A percentile compares a stretch with the other conserved stretches of the same genome.
These are phyloP conservation scores for Fusarium sp. DNA, from an alignment of 2,329 filamentous ascomycete species.

Conservation along the genomic window DNA sequence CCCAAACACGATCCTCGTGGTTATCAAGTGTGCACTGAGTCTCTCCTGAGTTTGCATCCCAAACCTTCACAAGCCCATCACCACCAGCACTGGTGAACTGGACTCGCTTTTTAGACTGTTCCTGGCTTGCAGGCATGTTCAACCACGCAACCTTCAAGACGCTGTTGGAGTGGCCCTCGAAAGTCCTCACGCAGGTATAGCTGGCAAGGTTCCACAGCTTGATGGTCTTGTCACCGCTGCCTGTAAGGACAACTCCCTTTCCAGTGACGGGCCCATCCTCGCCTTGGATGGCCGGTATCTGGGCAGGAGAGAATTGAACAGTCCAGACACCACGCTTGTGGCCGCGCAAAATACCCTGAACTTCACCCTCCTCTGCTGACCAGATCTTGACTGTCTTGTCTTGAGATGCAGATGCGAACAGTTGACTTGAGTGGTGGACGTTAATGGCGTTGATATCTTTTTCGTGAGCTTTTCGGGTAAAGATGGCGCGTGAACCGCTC, in stretches of 20 bases:
- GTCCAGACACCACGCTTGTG: slow-evolving; percentile 97
- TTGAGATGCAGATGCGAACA: slow-evolving; percentile 96
- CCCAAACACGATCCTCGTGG: slow-evolving; percentile 96
- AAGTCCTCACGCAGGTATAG: slow-evolving; percentile 91
- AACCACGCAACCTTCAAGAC: slow-evolving; percentile 95
- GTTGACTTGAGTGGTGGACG: slow-evolving; percentile 75
- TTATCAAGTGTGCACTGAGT: slow-evolving; percentile 92
- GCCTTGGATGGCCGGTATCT: slow-evolving; percentile 78
- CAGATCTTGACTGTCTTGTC: slow-evolving; percentile 98
- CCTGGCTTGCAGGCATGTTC: slow-evolving; percentile 60
- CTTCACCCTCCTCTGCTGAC: slow-evolving; percentile 89
- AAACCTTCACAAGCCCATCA: slow-evolving; percentile 95
- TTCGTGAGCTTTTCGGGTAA: slow-evolving; percentile 95
- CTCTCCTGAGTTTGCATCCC: slow-evolving; percentile 89
- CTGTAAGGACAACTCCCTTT: slow-evolving; percentile 87
- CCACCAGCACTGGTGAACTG: slow-evolving; percentile 89
- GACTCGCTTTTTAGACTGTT: slow-evolving; percentile 68
- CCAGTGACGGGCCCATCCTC: slow-evolving; percentile 78
- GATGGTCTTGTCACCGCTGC: slow-evolving; percentile 94
- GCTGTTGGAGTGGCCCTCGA: slow-evolving; percentile 96
- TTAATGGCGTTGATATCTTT: slow-evolving; percentile 98
- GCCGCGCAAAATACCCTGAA: slow-evolving; percentile 89
- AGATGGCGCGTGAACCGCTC: slow-evolving; percentile 74
- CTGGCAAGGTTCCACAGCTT: slow-evolving; percentile 94
- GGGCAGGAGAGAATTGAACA: slow-evolving; percentile 85